Evolutionary conservation across 2,329 filamentous ascomycete species (phyloP).

Genomic region (Rhynchosporium graminicola): DNA sequence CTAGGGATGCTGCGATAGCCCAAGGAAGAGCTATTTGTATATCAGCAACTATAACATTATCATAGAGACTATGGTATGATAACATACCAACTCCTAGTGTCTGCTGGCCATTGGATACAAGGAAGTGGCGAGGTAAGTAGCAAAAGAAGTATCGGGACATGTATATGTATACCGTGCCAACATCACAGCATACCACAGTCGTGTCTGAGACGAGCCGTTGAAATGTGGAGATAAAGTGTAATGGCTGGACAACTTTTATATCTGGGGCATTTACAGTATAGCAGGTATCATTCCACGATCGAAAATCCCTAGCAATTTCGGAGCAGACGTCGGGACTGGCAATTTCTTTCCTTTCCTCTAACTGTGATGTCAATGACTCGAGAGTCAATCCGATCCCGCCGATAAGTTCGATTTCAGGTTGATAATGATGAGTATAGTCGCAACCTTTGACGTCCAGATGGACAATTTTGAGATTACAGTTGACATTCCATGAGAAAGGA

Average conservation of each 20-base stretch:
- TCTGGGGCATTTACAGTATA: neutral
- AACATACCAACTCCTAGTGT: conserved; percentile 47
- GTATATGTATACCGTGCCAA: conserved; percentile 52
- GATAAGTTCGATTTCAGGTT: conserved; percentile 25
- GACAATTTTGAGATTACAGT: conserved; percentile 43
- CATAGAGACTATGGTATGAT: neutral
- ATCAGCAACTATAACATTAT: neutral
- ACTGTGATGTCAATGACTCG: conserved; percentile 10
- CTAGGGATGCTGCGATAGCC: conserved; percentile 49
- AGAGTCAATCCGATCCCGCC: conserved; percentile 24
- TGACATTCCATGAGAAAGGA: conserved; percentile 47
- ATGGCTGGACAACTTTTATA: conserved; percentile 44
- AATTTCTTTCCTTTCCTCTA: conserved; percentile 12
- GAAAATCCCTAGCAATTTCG: neutral
- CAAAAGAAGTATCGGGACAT: conserved; percentile 49
- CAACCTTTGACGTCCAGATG: conserved; percentile 49
- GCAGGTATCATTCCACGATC: conserved; percentile 1
- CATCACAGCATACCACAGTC: conserved; percentile 48
- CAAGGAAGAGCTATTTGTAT: conserved; percentile 42
- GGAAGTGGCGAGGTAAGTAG: conserved; percentile 47
- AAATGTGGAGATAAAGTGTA: conserved; percentile 48
- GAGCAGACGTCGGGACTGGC: neutral
- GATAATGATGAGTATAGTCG: conserved; percentile 27
- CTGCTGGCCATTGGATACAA: conserved; percentile 52
- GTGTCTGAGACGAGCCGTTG: conserved; percentile 45